Percentiles rank a stretch among this genome's conserved stretches.
phyloP scores from a whole-genome alignment of 192 early-diverging fungal species.

The Phycomyces nitens region DNA sequence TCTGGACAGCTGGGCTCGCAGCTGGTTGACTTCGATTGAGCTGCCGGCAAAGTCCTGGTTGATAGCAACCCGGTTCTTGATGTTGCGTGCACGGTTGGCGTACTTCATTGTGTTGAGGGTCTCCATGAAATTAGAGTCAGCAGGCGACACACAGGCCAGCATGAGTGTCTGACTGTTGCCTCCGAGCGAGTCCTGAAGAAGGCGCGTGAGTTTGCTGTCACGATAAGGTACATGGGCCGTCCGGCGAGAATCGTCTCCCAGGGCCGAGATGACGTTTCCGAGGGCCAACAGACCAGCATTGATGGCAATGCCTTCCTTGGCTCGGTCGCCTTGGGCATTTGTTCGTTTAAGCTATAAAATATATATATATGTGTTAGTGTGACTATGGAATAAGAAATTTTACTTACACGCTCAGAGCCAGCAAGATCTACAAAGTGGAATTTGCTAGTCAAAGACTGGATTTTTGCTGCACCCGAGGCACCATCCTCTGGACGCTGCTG shows the following conservation, averaged over 20 bases:
- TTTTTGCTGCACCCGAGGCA: conserved; percentile 12
- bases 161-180: conserved; percentile 94
- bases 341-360: conserved; percentile 74
- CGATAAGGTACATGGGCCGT: conserved; percentile 89
- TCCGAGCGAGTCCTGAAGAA: conserved; percentile 95
- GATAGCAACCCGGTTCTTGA: conserved; percentile 77
- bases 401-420: conserved; percentile 77
- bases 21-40: conserved; percentile 50
- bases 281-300: conserved; percentile 95
- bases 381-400: neutral
- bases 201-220: conserved; percentile 95
- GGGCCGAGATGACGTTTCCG: conserved; percentile 94
- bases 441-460: conserved; percentile 55
- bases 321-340: conserved; percentile 85
- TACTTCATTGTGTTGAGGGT: conserved; percentile 96
- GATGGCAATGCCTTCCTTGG: conserved; percentile 95
- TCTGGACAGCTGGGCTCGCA: conserved; percentile 50
- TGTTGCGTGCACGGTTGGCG: conserved; percentile 93
- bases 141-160: conserved; percentile 89
- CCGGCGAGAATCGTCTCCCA: conserved; percentile 72
- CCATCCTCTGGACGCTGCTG: conserved; percentile 58
- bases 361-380: too few relatives aligned
- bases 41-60: conserved; percentile 52
- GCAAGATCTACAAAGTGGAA: conserved; percentile 99
- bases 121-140: conserved; percentile 82